Base-by-base conservation (phyloP, 345 rosid species). In the Eucalyptus cloeziana region DNA sequence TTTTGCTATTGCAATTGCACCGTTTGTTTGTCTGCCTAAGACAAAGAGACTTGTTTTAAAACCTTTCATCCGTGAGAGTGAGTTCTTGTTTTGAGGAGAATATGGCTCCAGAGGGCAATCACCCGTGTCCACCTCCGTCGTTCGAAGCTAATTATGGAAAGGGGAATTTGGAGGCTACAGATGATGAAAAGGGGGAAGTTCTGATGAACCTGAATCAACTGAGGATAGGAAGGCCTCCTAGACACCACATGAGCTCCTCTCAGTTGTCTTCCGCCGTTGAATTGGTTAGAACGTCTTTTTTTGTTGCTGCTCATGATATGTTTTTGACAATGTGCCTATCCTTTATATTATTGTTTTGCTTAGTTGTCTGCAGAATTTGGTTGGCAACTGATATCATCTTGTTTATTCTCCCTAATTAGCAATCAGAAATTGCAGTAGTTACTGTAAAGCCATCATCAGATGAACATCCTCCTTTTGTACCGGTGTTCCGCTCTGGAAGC, bases 401-500 rank as follows among this genome's bases (percentile, higher is more conserved):
- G 5, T 25, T 56, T 30, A 7, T 40, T 87, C 16, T 49, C 12
- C 16, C 71, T 83, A 47, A 24, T 45, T 87, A 90, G 91, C 88
- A 86, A 49, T 44, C 5, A 7, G 91, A 88, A 1, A 60, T 2
- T 31, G 86, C 56, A 45, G 43, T 90, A 27, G 33, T 88, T 44
- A 85, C 69, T 76, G 58, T 54, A 60, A 71, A 86, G 69, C 88
- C 88, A 0, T 19, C 88, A 62, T 47, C 89, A 51, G 89, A 85
- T 54, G 91, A 86, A 85, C 49, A 47, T 43, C 51, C 58, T 8
- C 87, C 24, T 21, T 81, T 85, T 45, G 7, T 76, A 11, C 92
- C 88, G 2, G 86, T 91, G 1, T 87, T 89, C 79, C 90, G 90
- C 19, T 91, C 92, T 60, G 92, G 92, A 33, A 89, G 90, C 90